These are phyloP conservation scores for Arachis stenosperma DNA, from an alignment of 306 rosid species.

Conservation along the genomic window DNA sequence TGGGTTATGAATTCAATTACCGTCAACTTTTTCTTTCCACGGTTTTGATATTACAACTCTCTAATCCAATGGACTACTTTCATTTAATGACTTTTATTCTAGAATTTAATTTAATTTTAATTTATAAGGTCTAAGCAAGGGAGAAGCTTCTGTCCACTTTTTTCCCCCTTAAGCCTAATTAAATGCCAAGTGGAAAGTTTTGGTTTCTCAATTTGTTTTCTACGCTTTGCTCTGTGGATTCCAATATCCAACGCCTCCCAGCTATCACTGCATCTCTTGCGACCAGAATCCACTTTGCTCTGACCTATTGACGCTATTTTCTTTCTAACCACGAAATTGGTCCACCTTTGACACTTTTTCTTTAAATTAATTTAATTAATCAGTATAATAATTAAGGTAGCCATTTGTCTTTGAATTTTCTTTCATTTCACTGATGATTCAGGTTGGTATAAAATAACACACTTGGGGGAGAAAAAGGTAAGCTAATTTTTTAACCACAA, in stretches of 20 bases:
- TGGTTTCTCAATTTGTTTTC: background rate
- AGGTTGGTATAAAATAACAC: no score
- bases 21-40: background rate
- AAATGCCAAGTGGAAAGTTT: background rate
- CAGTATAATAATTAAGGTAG: background rate
- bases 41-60: background rate
- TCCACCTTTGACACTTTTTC: background rate
- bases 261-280: background rate
- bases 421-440: no score
- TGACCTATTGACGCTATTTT: conserved; percentile 29
- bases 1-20: conserved; percentile 2
- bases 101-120: background rate
- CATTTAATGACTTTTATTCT: background rate
- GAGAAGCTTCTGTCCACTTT: background rate
- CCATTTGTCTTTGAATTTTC: background rate
- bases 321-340: conserved; percentile 6
- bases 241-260: background rate
- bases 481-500: background rate
- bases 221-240: background rate
- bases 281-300: background rate
- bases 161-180: background rate
- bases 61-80: conserved; percentile 1
- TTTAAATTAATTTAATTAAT: no score
- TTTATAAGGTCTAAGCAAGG: background rate
- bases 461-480: background rate